phyloP scores from a whole-genome alignment of 1,139 yeast genomes.

The Blastobotrys serpentis region DNA sequence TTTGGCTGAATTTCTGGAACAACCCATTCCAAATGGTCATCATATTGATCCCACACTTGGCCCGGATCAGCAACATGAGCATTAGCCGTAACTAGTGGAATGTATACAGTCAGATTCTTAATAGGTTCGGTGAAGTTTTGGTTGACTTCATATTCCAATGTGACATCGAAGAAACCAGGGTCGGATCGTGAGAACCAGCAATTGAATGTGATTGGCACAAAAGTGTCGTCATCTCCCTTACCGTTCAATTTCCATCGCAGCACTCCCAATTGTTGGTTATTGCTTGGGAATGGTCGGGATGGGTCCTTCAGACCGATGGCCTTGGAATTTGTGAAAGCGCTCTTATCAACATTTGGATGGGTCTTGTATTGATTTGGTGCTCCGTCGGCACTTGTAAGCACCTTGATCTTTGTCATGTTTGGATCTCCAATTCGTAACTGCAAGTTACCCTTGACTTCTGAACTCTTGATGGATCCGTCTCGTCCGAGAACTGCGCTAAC shows the following conservation, averaged over 20 bases:
- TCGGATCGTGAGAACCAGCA: constrained; percentile 80
- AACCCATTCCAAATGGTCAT: constrained; percentile 42
- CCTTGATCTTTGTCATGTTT: constrained; percentile 61
- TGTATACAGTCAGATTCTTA: constrained; percentile 57
- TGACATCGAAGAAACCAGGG: constrained; percentile 60
- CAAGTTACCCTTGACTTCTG: constrained; percentile 88
- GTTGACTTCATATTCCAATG: constrained; percentile 80
- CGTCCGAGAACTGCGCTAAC: constrained; percentile 74
- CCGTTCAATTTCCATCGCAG: constrained; percentile 66
- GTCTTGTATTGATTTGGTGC: constrained; percentile 74
- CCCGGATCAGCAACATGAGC: constrained; percentile 50
- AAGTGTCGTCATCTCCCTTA: constrained; percentile 49
- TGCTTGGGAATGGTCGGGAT: constrained; percentile 79
- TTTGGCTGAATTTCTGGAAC: constrained; percentile 42
- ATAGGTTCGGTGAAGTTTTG: constrained; percentile 48
- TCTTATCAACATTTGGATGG: constrained; percentile 92
- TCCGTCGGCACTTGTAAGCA: constrained; percentile 54
- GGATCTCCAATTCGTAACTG: constrained; percentile 82
- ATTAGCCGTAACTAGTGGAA: constrained; percentile 62
- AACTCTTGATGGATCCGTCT: constrained; percentile 72
- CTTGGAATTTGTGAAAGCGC: constrained; percentile 55
- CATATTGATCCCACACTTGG: constrained; percentile 39
- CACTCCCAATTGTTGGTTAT: constrained; percentile 87
- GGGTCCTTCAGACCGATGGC: constrained; percentile 75
- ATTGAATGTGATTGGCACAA: constrained; percentile 72